A percentile compares a stretch with the other conserved stretches of the same genome.
Evolutionary conservation across 345 rosid genomes (phyloP).

Genomic region (Stellera chamaejasme): DNA sequence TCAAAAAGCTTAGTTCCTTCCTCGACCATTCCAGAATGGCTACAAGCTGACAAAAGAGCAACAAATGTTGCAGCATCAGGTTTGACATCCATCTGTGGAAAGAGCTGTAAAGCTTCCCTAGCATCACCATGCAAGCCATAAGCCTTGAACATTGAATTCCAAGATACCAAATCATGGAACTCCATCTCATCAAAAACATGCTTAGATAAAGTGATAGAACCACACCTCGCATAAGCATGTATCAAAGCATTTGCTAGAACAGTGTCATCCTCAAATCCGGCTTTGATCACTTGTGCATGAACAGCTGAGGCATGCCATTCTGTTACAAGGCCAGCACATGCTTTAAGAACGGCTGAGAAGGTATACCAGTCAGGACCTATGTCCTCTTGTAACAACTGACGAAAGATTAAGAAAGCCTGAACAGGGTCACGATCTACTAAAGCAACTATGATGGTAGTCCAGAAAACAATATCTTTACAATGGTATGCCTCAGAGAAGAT

Average conservation of each 20-base stretch:
- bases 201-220: conserved; percentile 50
- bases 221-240: conserved; percentile 82
- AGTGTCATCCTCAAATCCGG: conserved; percentile 50
- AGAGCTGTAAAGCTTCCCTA: conserved; percentile 52
- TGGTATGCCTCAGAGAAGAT: conserved; percentile 45
- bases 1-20: conserved; percentile 57
- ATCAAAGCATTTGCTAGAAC: conserved; percentile 67
- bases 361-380: conserved; percentile 68
- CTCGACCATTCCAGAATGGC: conserved; percentile 80
- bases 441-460: conserved; percentile 81
- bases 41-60: conserved; percentile 75
- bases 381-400: conserved; percentile 37
- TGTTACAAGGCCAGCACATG: conserved; percentile 70
- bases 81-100: conserved; percentile 41
- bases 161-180: conserved; percentile 48
- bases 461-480: conserved; percentile 46
- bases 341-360: conserved; percentile 67
- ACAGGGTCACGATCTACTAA: conserved; percentile 61
- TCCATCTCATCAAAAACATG: conserved; percentile 62
- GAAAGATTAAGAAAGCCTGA: conserved; percentile 52
- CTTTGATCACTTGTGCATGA: conserved; percentile 56
- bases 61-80: conserved; percentile 79
- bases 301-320: conserved; percentile 45
- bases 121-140: conserved; percentile 75
- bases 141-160: conserved; percentile 90